These are phyloP conservation scores for Penicillium fimorum DNA, from an alignment of 495 filamentous ascomycete species.

Conservation along the genomic window DNA sequence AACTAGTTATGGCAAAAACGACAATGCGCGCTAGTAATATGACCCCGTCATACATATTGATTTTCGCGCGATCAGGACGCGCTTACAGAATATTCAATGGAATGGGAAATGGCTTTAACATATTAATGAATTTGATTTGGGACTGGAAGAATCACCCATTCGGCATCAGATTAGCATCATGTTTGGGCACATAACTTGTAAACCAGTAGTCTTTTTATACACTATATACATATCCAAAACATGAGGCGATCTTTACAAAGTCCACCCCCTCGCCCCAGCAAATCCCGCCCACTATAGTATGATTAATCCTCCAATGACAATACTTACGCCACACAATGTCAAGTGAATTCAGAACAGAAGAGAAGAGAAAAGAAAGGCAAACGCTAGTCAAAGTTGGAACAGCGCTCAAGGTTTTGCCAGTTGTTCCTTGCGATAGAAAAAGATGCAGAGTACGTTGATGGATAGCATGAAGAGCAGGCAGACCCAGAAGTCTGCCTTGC, in stretches of 20 bases:
- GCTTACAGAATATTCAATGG: not conserved
- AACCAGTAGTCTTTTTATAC: constrained; percentile 10
- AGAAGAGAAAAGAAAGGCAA: not conserved
- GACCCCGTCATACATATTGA: not conserved
- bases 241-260: not conserved
- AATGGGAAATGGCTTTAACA: not conserved
- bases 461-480: constrained; percentile 51
- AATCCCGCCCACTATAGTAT: constrained; percentile 10
- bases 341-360: not conserved
- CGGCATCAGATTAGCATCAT: not conserved
- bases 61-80: not conserved
- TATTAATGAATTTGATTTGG: not conserved
- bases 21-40: no score
- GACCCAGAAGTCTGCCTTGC: constrained; percentile 56
- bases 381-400: constrained; percentile 4
- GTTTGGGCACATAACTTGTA: constrained; percentile 1
- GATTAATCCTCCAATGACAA: constrained; percentile 13
- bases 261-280: not conserved
- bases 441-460: constrained; percentile 59
- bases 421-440: constrained; percentile 28
- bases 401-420: constrained; percentile 57
- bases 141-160: not conserved
- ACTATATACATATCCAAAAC: constrained; percentile 14
- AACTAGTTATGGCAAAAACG: no score
- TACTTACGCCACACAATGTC: not conserved